Evolutionary conservation across 108 stramenopile species (phyloP).

Genomic region (Skeletonema marinoi): DNA sequence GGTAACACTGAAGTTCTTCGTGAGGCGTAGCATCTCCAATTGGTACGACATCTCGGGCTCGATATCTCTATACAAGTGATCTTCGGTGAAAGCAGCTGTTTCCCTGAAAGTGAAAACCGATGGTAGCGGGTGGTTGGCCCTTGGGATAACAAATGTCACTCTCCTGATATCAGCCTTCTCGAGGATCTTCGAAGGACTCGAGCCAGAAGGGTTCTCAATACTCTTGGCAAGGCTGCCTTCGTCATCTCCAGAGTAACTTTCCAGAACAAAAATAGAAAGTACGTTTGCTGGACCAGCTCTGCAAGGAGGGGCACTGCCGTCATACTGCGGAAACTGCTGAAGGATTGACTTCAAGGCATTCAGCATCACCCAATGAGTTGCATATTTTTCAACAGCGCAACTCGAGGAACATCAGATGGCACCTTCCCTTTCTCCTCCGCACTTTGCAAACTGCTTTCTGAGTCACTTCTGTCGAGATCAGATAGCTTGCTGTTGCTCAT

Average conservation of each 20-base stretch:
- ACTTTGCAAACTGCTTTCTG: slow-evolving; percentile 55
- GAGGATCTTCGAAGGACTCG: slow-evolving; percentile 50
- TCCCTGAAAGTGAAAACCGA: slow-evolving; percentile 94
- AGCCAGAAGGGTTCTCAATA: slow-evolving; percentile 55
- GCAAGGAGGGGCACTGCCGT: slow-evolving; percentile 35
- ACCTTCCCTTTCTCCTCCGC: slow-evolving; percentile 56
- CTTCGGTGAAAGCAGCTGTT: slow-evolving; percentile 82
- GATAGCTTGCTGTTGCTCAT: slow-evolving; percentile 68
- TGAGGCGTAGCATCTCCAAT: slow-evolving; percentile 87
- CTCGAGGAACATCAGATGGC: slow-evolving; percentile 59
- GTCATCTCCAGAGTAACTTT: slow-evolving; percentile 42
- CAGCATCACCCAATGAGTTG: slow-evolving; percentile 39
- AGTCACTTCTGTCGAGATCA: slow-evolving; percentile 60
- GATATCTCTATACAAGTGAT: slow-evolving; percentile 90
- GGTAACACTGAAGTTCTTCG: slow-evolving; percentile 88
- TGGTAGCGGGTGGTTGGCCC: slow-evolving; percentile 57
- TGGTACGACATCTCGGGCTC: slow-evolving; percentile 92
- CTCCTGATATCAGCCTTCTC: slow-evolving; percentile 76
- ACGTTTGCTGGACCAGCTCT: slow-evolving; percentile 79
- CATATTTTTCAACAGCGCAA: slow-evolving; percentile 66
- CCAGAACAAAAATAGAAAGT: slow-evolving; percentile 81
- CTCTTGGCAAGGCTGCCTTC: slow-evolving; percentile 52
- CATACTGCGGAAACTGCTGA: slow-evolving; percentile 63
- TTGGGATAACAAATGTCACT: slow-evolving; percentile 77
- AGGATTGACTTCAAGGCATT: slow-evolving; percentile 50